Conservation (phyloP, 495 filamentous ascomycete genomes). For the Delitschia confertaspora region DNA sequence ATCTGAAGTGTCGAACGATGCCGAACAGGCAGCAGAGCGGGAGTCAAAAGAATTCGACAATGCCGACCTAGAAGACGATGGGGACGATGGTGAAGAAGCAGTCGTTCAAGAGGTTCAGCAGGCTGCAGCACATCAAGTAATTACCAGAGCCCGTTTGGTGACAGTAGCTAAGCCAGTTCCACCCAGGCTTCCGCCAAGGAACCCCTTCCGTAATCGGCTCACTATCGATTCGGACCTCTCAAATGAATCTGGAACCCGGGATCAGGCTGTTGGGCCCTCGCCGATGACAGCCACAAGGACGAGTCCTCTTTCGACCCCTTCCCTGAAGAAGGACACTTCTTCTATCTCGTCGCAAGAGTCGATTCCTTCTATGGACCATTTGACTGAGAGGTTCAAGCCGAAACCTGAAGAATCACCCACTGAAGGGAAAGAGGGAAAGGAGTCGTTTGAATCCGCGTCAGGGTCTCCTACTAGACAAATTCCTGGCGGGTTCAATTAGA, state of each 20-base stretch:
- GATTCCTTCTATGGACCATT: constrained; percentile 18
- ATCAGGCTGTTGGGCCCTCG: constrained; percentile 12
- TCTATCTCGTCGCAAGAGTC: constrained; percentile 19
- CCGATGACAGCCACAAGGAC: constrained; percentile 6
- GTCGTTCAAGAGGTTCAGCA: constrained; percentile 26
- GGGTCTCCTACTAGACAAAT: constrained; percentile 15
- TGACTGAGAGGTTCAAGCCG: constrained; percentile 16
- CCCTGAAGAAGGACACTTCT: constrained; percentile 19
- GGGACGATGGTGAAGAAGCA: constrained; percentile 23
- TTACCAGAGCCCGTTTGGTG: constrained; percentile 34
- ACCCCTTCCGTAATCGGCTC: constrained; percentile 28
- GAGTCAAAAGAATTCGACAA: constrained; percentile 16
- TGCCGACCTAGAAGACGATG: constrained; percentile 15
- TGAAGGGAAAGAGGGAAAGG: constrained; percentile 11
- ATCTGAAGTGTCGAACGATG: background rate
- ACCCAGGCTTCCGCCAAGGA: constrained; percentile 34
- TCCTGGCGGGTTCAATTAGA: constrained; percentile 24
- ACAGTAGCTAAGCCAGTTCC: constrained; percentile 31
- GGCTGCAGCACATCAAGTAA: constrained; percentile 25
- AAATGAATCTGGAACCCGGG: constrained; percentile 7
- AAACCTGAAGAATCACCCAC: constrained; percentile 3
- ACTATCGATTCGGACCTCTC: constrained; percentile 20
- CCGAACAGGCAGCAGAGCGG: background rate
- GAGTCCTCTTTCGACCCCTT: constrained; percentile 19
- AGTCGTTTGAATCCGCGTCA: constrained; percentile 17